Base-by-base conservation (phyloP, 2,329 filamentous ascomycete species). In the Ampelomyces quisqualis region DNA sequence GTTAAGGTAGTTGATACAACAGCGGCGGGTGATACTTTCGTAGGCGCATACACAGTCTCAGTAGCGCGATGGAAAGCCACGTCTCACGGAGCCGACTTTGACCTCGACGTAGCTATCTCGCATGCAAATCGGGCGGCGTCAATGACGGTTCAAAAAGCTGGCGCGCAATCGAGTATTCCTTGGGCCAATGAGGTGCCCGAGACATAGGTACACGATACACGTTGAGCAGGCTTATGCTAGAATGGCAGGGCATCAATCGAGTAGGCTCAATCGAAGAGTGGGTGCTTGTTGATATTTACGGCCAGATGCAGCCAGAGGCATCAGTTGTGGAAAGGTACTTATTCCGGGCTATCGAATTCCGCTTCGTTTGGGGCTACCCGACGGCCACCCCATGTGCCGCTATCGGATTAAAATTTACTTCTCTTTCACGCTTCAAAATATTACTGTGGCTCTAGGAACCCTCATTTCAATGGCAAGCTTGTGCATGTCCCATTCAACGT, bases 1-100 rank as follows among this genome's bases (percentile, higher is more conserved):
- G 85, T 88, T 13, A 71, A 78, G 41, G 91, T 97, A 2, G 81
- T 96, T 4, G 91, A 97, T 67, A 97, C 91, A 1, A 97, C 91
- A 6, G 91, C 86, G 2, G 93, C 93, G 4, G 91, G 91, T 0
- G 91, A 97, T 67, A 96, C 91, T 0, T 96, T 96, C 70, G 88
- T 94, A 4, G 91, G 93, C 2, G 86, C 82, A 15, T 95, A 95
- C 65, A 86, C 88, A 2, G 80, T 93, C 18, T 80, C 82, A 42
- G 78, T 85, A 20, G 87, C 88, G 8, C 57, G 57, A 15, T 65
- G 60, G 26, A 75, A 72, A 44, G 65, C 69, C 44, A 68, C 67
- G 18, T 64, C 72, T 9, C 60, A 63, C 8, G 64, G 68, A 13
- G 63, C 72, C 13, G 62, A 62, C 5, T 73, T 75, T 33, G 69